Conservation (phyloP, 805 yeast genomes). For the Suhomyces canberraensis region DNA sequence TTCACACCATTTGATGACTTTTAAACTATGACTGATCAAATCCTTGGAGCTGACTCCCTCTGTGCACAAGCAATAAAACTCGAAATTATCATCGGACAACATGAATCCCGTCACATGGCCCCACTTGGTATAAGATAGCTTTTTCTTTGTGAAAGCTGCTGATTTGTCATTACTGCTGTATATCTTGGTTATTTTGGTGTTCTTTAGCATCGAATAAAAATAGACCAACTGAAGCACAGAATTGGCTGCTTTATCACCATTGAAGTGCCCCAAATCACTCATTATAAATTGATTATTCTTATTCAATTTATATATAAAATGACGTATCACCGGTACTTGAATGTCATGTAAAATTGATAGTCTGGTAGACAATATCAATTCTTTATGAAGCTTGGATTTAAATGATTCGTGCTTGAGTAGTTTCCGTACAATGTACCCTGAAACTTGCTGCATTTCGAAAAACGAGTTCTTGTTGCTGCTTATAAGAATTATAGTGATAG, state of each 20-base stretch:
- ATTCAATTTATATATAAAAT: slow-evolving; percentile 77
- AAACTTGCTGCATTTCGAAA: slow-evolving; percentile 64
- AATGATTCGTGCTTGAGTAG: slow-evolving; percentile 21
- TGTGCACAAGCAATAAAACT: slow-evolving; percentile 37
- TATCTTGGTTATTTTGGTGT: slow-evolving; percentile 23
- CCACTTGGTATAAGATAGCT: slow-evolving; percentile 38
- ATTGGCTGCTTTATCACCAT: slow-evolving; percentile 18
- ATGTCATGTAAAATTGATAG: slow-evolving; percentile 22
- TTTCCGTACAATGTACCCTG: slow-evolving; percentile 46
- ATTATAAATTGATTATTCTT: slow-evolving; percentile 62
- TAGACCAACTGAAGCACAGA: slow-evolving; percentile 36
- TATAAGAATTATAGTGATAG: slow-evolving; percentile 44
- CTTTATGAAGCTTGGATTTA: slow-evolving; percentile 19
- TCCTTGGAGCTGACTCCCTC: slow-evolving; percentile 52
- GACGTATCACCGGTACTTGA: slow-evolving; percentile 49
- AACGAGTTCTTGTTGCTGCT: slow-evolving; percentile 78
- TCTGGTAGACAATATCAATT: slow-evolving; percentile 16
- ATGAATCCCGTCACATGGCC: slow-evolving; percentile 32
- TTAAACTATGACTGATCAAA: slow-evolving; percentile 58
- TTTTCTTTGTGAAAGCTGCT: slow-evolving; percentile 23
- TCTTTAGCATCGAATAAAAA: slow-evolving; percentile 28
- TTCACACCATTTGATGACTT: slow-evolving; percentile 73
- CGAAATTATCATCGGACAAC: slow-evolving; percentile 32
- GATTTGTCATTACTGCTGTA: slow-evolving; percentile 8
- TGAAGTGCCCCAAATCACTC: slow-evolving; percentile 28